Base-by-base conservation (phyloP, 306 rosid species). In the Hylodesmum podocarpum region DNA sequence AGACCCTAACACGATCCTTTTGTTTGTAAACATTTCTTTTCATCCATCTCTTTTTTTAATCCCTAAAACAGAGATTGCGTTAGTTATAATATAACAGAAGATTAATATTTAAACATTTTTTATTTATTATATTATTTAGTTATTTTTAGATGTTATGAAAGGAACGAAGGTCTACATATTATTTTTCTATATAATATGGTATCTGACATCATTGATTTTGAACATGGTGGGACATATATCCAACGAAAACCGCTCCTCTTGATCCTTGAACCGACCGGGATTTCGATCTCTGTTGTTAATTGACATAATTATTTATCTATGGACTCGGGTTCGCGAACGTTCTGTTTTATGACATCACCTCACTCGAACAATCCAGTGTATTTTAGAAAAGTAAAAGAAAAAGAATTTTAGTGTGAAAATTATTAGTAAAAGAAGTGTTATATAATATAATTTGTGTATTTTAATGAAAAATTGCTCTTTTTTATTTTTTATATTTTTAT, bases 241-340 rank as follows among this genome's bases (percentile, higher is more conserved):
- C 6, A 15, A 21, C 8, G 6, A 61, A 43, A 37, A 5, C 3
- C 15, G 1, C 36, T 5, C 11, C 37, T 6, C 4, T 29, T 39
- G 10, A 34, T 73, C 34, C 19, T 18, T 37, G 25, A 41, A 25
- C 31, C 51, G 0, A 50, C 8, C 7, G 24, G 8, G 31, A 31
- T 59, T 44, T 78, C 28, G 72, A 70, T 78, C 72, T 70, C 54
- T 21, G 34, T 70, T 69, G 12, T 44, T 58, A 10, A 70, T 55
- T 9, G 7, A 47, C 62, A 2, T 33, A 12, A 57, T 28, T 72
- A 57, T 28, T 72, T 25, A 6, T 39, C 67, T 21, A 13, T 72
- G 41, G 65, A 64, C 9, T 28, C 43, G 0, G 4, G 68, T 67
- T n/a, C n/a, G n/a, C n/a, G n/a, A n/a, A n/a, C n/a, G n/a, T n/a